Percentiles rank a stretch among this genome's conserved stretches.
phyloP scores from a whole-genome alignment of 345 rosid genomes.

The Leavenworthia alabamica region DNA sequence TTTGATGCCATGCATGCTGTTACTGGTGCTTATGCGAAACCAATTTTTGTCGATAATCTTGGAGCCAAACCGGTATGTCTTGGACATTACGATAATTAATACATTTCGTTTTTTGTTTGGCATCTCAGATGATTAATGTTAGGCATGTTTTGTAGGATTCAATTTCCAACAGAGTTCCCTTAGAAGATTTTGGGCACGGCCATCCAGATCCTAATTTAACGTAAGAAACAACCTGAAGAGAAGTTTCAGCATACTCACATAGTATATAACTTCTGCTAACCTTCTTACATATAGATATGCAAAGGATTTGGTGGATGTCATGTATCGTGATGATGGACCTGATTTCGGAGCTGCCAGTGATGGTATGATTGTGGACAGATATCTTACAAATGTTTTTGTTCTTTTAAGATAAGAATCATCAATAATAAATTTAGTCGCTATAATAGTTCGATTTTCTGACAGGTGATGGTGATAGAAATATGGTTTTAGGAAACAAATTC shows the following conservation, averaged over 20 bases:
- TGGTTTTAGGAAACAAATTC: constrained; percentile 77
- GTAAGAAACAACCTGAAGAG: constrained; percentile 40
- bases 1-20: constrained; percentile 99
- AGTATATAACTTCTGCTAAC: constrained; percentile 19
- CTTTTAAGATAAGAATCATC: neutral
- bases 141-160: constrained; percentile 54
- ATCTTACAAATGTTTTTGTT: neutral
- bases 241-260: neutral
- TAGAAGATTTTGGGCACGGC: constrained; percentile 94
- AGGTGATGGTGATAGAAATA: constrained; percentile 97
- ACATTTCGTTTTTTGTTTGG: constrained; percentile 2
- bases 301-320: constrained; percentile 70
- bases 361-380: constrained; percentile 42
- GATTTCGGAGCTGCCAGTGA: constrained; percentile 98
- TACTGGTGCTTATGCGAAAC: constrained; percentile 91
- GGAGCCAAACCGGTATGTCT: constrained; percentile 58
- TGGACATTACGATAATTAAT: neutral
- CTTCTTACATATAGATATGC: constrained; percentile 56
- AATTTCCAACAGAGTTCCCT: constrained; percentile 73
- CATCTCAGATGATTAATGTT: constrained; percentile 17
- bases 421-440: neutral
- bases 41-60: constrained; percentile 80
- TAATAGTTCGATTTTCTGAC: constrained; percentile 16
- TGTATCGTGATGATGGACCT: constrained; percentile 78
- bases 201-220: constrained; percentile 98